Base-by-base conservation (phyloP, 805 yeast species). In the Limtongozyma cylindracea region DNA sequence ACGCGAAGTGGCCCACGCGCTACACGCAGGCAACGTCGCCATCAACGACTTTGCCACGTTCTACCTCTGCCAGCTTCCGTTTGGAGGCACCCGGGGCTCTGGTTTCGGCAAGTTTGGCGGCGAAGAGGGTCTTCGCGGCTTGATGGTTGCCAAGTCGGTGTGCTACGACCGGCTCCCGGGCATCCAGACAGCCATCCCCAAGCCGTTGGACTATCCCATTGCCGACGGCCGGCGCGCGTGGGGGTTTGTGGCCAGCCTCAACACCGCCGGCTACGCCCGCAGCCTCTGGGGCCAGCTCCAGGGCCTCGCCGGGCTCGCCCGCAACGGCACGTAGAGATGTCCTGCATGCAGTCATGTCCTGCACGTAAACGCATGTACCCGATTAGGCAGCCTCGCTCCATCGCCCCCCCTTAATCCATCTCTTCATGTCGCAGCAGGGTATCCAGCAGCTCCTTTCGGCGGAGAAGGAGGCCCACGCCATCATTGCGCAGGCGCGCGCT, bases 41-140 rank as follows among this genome's bases (percentile, higher is more conserved):
- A 76, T 88, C 29, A 88, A 88, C 43, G 99, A 88, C 49, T 88
- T 88, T 53, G 99, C 96, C 6, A 84, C 96, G 0, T 88, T 67
- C 38, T 78, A 82, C 37, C 77, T 88, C 17, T 82, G 94, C 32
- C 98, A 88, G 46, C 54, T 88, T 32, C 99, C 99, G 16, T 88
- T 88, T 47, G 99, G 99, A 24, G 99, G 99, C 15, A 62, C 62
- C 13, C 69, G 69, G 32, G 88, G 80, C 20, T 73, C 92, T 5
- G 99, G 99, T 0, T 88, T 80, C 38, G 98, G 98, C 25, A 84
- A 84, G 41, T 88, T 88, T 49, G 93, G 94, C 12, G 99, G 99
- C 21, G 92, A 72, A 39, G 99, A 88, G 52, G 99, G 99, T 2
- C 53, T 88, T 19, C 62, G 77, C 19, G 95, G 94, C 0, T 51